These are phyloP conservation scores for Astragalus membranaceus DNA, from an alignment of 306 rosid species.

Conservation along the genomic window DNA sequence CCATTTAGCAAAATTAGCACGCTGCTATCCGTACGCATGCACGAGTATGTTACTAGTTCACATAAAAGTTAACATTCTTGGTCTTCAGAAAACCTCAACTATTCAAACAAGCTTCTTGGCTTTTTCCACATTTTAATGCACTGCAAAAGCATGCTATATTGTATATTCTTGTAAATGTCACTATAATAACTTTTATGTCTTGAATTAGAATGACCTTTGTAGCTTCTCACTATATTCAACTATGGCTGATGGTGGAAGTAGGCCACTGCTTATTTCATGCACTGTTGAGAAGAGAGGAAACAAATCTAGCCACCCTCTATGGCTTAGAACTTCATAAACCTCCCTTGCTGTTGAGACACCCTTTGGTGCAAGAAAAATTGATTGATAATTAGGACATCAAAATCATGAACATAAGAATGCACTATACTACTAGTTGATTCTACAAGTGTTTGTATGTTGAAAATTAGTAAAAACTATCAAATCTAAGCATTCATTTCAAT, in stretches of 20 bases:
- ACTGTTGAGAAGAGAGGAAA: constrained; percentile 85
- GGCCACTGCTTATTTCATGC: constrained; percentile 79
- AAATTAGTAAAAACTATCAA: too few species aligned
- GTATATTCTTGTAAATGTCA: constrained; percentile 13
- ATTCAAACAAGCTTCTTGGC: constrained; percentile 2
- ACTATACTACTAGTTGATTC: neutral
- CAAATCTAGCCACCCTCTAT: constrained; percentile 87
- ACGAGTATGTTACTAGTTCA: neutral
- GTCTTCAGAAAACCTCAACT: constrained; percentile 1
- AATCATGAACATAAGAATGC: neutral
- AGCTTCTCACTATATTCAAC: constrained; percentile 73
- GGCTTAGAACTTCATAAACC: constrained; percentile 81
- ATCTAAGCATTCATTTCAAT: too few species aligned
- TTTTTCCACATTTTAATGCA: neutral
- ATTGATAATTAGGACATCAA: neutral
- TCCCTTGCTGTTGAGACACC: constrained; percentile 90
- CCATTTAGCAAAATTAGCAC: too few species aligned
- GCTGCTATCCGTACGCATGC: too few species aligned
- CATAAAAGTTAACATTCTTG: neutral
- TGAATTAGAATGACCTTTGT: constrained; percentile 35
- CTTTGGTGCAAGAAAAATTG: constrained; percentile 27
- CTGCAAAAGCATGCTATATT: neutral
- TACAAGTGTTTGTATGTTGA: neutral
- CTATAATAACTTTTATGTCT: neutral
- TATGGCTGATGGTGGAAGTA: constrained; percentile 87